phyloP scores from a whole-genome alignment of 1,284 basidiomycete species.

The Cutaneotrichosporon mucoides region DNA sequence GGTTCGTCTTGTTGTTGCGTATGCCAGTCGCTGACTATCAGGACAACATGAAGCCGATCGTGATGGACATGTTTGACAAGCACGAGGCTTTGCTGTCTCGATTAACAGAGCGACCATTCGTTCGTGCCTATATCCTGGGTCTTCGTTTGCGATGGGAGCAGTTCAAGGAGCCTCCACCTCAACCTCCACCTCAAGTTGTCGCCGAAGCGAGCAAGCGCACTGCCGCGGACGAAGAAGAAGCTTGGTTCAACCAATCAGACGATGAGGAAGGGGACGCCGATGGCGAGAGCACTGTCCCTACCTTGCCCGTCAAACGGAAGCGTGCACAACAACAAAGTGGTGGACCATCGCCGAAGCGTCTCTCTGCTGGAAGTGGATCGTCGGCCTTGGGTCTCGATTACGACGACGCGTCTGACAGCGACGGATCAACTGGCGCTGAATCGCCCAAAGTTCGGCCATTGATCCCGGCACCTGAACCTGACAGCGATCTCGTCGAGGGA shows the following conservation, averaged over 20 bases:
- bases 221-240: constrained; percentile 68
- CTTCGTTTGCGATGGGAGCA: constrained; percentile 83
- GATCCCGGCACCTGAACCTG: constrained; percentile 10
- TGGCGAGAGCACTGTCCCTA: not conserved
- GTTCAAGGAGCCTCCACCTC: constrained; percentile 75
- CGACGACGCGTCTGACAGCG: constrained; percentile 47
- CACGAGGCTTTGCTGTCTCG: constrained; percentile 64
- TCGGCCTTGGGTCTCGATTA: constrained; percentile 42
- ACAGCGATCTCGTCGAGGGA: constrained; percentile 31
- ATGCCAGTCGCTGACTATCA: constrained; percentile 40
- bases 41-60: constrained; percentile 83
- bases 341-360: constrained; percentile 14
- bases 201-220: constrained; percentile 53
- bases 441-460: constrained; percentile 14
- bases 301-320: constrained; percentile 28
- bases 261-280: constrained; percentile 34
- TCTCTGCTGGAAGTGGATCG: constrained; percentile 8
- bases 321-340: constrained; percentile 14
- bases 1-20: constrained; percentile 52
- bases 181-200: constrained; percentile 51
- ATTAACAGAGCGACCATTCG: constrained; percentile 55
- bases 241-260: constrained; percentile 80
- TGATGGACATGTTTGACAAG: constrained; percentile 76
- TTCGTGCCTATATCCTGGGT: constrained; percentile 44
- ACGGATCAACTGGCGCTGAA: constrained; percentile 31